These are phyloP conservation scores for Dothiorella sarmentorum DNA, from an alignment of 2,329 filamentous ascomycete species.

Conservation along the genomic window DNA sequence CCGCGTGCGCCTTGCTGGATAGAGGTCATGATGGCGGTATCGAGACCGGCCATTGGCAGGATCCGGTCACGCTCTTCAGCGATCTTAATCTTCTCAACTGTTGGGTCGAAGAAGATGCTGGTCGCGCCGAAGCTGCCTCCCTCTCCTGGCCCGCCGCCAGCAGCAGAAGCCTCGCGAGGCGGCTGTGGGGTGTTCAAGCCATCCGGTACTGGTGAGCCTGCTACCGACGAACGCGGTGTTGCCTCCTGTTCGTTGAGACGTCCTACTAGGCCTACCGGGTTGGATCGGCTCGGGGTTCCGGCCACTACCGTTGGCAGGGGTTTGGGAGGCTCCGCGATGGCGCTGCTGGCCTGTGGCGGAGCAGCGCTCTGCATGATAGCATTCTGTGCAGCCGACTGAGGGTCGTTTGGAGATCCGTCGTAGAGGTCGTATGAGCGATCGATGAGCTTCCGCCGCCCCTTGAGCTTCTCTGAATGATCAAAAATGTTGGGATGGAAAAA, in stretches of 20 bases:
- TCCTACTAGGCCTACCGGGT: conserved; percentile 66
- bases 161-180: conserved; percentile 40
- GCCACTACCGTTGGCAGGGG: conserved; percentile 50
- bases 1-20: conserved; percentile 83
- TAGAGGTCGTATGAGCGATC: conserved; percentile 91
- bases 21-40: conserved; percentile 83
- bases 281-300: conserved; percentile 51
- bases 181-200: conserved; percentile 60
- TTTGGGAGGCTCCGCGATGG: conserved; percentile 20
- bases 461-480: conserved; percentile 75
- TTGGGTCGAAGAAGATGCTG: conserved; percentile 45
- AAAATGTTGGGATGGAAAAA: conserved; percentile 87
- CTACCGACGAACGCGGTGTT: conserved; percentile 80
- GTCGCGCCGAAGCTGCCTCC: conserved; percentile 36
- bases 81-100: conserved; percentile 47
- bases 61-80: conserved; percentile 74
- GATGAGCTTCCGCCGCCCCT: conserved; percentile 74
- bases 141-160: conserved; percentile 43
- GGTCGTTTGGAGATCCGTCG: conserved; percentile 88
- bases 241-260: conserved; percentile 65
- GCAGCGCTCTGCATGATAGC: conserved; percentile 56
- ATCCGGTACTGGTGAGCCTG: conserved; percentile 83
- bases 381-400: conserved; percentile 77
- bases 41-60: conserved; percentile 77
- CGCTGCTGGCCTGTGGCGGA: conserved; percentile 22